These are phyloP conservation scores for Rhynchosporium secalis DNA, from an alignment of 2,329 filamentous ascomycete species.

Conservation along the genomic window DNA sequence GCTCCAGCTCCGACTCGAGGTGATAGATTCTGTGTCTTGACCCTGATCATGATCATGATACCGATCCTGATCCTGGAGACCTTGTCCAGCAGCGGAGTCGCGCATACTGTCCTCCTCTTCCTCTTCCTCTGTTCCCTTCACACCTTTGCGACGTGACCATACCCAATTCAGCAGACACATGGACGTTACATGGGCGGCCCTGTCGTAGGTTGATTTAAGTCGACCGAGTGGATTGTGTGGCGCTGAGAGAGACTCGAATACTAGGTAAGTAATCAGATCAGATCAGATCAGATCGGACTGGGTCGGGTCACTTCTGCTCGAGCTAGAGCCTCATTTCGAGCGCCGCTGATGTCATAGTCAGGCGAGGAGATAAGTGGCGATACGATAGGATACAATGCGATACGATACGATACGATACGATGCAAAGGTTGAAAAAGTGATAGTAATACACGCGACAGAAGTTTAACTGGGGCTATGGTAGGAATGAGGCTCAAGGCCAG, in stretches of 20 bases:
- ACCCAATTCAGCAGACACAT: constrained; percentile 13
- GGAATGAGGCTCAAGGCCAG: too few species aligned
- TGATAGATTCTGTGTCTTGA: not conserved
- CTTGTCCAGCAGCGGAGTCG: not conserved
- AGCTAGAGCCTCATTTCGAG: not conserved
- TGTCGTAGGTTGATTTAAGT: not conserved
- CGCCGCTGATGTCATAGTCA: constrained; percentile 9
- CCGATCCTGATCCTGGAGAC: constrained; percentile 2
- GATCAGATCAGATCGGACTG: not conserved
- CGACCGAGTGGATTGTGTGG: not conserved
- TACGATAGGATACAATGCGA: not conserved
- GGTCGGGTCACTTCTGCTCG: not conserved
- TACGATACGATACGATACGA: not conserved
- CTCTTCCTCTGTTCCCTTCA: not conserved
- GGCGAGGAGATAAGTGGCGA: not conserved
- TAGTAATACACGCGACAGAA: not conserved
- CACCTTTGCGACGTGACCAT: constrained; percentile 11
- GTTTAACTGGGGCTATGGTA: not conserved
- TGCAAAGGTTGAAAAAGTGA: not conserved
- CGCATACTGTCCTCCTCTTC: constrained; percentile 7
- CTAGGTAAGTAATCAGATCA: not conserved
- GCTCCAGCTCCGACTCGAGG: not conserved
- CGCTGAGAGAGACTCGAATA: not conserved
- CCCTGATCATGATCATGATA: not conserved
- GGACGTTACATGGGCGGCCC: not conserved